Percentiles rank a stretch among this genome's conserved stretches.
phyloP scores from a whole-genome alignment of 1,284 basidiomycete species.

The Ceratobasidium sp. region DNA sequence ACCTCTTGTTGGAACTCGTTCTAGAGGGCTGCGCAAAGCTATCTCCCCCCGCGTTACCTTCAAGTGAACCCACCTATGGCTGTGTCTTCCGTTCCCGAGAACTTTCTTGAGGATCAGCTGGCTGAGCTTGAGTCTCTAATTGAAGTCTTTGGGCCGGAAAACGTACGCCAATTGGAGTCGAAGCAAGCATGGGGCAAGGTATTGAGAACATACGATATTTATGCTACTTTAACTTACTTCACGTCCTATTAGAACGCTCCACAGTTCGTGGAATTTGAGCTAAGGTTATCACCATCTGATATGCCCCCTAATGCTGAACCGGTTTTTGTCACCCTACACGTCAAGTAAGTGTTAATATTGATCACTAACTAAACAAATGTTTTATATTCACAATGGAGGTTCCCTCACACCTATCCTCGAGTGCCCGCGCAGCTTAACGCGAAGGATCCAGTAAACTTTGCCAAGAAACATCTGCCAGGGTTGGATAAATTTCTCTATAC shows the following conservation, averaged over 20 bases:
- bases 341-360: slow-evolving; percentile 36
- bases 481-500: slow-evolving; percentile 41
- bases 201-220: background rate
- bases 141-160: slow-evolving; percentile 41
- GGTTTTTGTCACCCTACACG: slow-evolving; percentile 27
- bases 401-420: slow-evolving; percentile 41
- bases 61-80: slow-evolving; percentile 12
- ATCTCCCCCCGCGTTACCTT: background rate
- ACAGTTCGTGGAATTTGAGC: slow-evolving; percentile 33
- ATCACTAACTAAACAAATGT: background rate
- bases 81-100: background rate
- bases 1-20: background rate
- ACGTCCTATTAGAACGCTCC: slow-evolving; percentile 18
- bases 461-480: slow-evolving; percentile 39
- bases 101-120: slow-evolving; percentile 15
- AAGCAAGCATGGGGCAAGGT: slow-evolving; percentile 44
- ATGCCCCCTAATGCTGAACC: slow-evolving; percentile 17
- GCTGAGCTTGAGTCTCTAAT: slow-evolving; percentile 40
- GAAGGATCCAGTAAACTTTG: slow-evolving; percentile 40
- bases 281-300: slow-evolving; percentile 28
- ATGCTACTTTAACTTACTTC: background rate
- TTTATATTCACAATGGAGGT: slow-evolving; percentile 4
- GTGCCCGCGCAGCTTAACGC: slow-evolving; percentile 40
- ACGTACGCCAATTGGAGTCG: slow-evolving; percentile 24
- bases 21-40: background rate